These are phyloP conservation scores for Platismatia glauca DNA, from an alignment of 495 filamentous ascomycete species.

Conservation along the genomic window DNA sequence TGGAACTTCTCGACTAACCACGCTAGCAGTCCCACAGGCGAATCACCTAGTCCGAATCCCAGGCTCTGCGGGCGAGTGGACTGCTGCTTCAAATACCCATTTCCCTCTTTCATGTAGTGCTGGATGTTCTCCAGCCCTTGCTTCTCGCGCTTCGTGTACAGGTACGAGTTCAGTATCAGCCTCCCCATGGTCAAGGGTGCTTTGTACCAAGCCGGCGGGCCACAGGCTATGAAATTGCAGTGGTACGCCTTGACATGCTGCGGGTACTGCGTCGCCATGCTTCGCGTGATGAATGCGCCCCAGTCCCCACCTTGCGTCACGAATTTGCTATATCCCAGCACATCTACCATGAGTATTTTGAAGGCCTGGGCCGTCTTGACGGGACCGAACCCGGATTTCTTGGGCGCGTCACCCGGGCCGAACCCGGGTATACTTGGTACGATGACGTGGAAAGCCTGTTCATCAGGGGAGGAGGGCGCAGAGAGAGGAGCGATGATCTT, in stretches of 20 bases:
- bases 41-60: conserved; percentile 32
- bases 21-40: conserved; percentile 30
- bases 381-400: conserved; percentile 23
- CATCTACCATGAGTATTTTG: conserved; percentile 28
- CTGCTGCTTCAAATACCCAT: conserved; percentile 24
- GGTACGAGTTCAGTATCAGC: conserved; percentile 15
- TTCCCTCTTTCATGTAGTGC: conserved; percentile 22
- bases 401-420: conserved; percentile 24
- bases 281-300: conserved; percentile 25
- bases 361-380: conserved; percentile 22
- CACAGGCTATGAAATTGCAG: conserved; percentile 22
- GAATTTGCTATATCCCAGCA: conserved; percentile 27
- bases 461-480: conserved; percentile 8
- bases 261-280: conserved; percentile 35
- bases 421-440: conserved; percentile 28
- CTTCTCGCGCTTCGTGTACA: conserved; percentile 17
- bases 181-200: conserved; percentile 16
- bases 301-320: conserved; percentile 35
- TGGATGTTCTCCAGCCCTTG: conserved; percentile 16
- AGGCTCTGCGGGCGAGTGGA: conserved; percentile 31
- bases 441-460: conserved; percentile 27
- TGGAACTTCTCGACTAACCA: conserved; percentile 35
- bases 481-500: conserved; percentile 23
- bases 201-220: conserved; percentile 19
- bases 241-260: conserved; percentile 32